Base-by-base conservation (phyloP, 129 eudicot genomes). In the Helianthus tuberosus region DNA sequence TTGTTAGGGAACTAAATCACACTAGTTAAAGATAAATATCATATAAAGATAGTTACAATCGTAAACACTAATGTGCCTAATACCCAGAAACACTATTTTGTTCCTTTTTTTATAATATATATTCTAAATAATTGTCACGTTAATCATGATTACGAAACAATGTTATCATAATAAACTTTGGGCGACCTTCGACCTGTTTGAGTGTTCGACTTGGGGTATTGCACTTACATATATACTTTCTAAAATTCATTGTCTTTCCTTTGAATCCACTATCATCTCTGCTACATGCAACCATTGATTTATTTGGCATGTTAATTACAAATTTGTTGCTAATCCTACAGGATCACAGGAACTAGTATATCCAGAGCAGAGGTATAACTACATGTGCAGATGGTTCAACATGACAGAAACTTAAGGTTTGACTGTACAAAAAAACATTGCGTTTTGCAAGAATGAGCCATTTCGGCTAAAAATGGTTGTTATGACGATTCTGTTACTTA, bases 371-470 rank as follows among this genome's bases (percentile, higher is more conserved):
- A 47, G 61, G 63, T 49, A 35, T 11, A 35, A 6, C 13, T 48
- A 12, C 41, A 44, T 71, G 5, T 57, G 62, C 50, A 69, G 57
- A 72, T 71, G 67, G 68, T 72, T 72, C 47, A 25, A 72, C 76
- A 72, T 58, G 50, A 46, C 60, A 61, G 48, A 35, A 32, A 58
- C 15, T 58, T 41, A 11, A 58, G 14, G 39, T 58, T 58, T 25
- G 64, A 11, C 4, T 27, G 15, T 58, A 58, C 39, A 4, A 58
- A 58, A 58, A 25, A 41, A 58, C 41, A 11, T 58, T 25, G 38
- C 38, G 10, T 23, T 58, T 58, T 25, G 39, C 64, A 25, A 27
- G 39, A 58, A 25, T 25, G 15, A 25, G 38, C 38, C 11, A 25
- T 58, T 58, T 12, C 36, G 39, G 64, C 64, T 58, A 58, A 25